Conservation (phyloP, 2,329 filamentous ascomycete species). For the Capronia americana region DNA sequence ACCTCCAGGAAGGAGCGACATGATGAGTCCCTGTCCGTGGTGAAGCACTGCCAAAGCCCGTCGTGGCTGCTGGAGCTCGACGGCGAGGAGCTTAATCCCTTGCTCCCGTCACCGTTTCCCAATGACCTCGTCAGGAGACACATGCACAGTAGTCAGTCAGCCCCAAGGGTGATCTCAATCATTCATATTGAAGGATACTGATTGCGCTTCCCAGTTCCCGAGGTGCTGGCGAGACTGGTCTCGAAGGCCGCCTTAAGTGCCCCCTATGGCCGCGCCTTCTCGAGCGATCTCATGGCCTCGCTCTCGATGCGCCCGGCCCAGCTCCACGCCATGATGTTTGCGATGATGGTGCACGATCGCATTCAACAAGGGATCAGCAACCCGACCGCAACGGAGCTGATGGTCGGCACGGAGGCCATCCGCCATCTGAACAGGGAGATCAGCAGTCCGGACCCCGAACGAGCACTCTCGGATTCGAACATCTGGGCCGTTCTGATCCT, state of each 20-base stretch:
- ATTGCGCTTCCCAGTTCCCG: conserved; percentile 4
- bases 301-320: conserved; percentile 15
- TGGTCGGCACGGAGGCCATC: conserved; percentile 41
- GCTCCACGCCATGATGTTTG: conserved; percentile 24
- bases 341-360: conserved; percentile 20
- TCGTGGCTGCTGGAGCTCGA: conserved; percentile 9
- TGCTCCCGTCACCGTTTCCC: conserved; percentile 15
- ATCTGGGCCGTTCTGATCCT: conserved; percentile 47
- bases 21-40: neutral
- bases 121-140: conserved; percentile 17
- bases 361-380: conserved; percentile 6
- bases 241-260: conserved; percentile 13
- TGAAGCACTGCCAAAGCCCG: conserved; percentile 4
- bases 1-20: neutral
- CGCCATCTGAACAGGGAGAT: conserved; percentile 45
- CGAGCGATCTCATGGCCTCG: conserved; percentile 16
- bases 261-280: conserved; percentile 20
- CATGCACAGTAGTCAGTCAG: conserved; percentile 13
- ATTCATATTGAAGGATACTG: neutral
- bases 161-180: neutral
- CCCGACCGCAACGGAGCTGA: conserved; percentile 11
- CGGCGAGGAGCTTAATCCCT: conserved; percentile 8
- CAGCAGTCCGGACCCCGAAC: conserved; percentile 40
- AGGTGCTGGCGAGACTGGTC: conserved; percentile 20
- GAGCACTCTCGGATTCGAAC: conserved; percentile 44